phyloP scores from a whole-genome alignment of 805 yeast species.

The Jamesozyma rosinii region DNA sequence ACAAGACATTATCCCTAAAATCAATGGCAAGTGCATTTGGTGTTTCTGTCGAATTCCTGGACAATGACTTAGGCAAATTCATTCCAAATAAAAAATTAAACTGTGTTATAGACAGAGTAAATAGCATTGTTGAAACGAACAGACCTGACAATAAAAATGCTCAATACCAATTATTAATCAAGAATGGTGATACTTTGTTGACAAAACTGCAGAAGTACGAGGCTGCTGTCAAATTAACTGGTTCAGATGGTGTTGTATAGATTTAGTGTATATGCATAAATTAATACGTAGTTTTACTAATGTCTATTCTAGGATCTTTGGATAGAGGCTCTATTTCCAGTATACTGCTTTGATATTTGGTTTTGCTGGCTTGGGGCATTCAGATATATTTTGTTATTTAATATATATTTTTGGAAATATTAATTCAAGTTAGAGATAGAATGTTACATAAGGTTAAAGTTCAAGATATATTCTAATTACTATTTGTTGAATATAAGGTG shows the following conservation, averaged over 20 bases:
- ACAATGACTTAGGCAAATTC: constrained; percentile 76
- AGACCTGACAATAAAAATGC: constrained; percentile 94
- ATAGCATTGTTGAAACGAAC: constrained; percentile 90
- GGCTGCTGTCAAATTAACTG: constrained; percentile 91
- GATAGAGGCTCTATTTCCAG: too few relatives aligned
- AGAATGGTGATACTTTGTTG: constrained; percentile 84
- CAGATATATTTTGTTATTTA: too few relatives aligned
- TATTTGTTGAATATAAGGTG: too few relatives aligned
- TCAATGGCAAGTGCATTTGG: constrained; percentile 94
- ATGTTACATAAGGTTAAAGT: too few relatives aligned
- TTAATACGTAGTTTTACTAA: background rate
- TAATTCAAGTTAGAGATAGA: too few relatives aligned
- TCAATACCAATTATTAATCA: constrained; percentile 79
- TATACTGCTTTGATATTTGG: too few relatives aligned
- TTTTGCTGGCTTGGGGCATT: too few relatives aligned
- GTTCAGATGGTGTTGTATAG: constrained; percentile 62
- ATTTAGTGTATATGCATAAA: background rate
- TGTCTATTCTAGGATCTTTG: background rate
- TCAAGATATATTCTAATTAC: too few relatives aligned
- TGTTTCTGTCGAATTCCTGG: constrained; percentile 79
- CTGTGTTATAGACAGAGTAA: constrained; percentile 91
- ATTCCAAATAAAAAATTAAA: constrained; percentile 89
- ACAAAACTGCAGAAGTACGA: constrained; percentile 95
- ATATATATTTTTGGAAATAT: too few relatives aligned
- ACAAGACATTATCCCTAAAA: constrained; percentile 77